These are phyloP conservation scores for Pythium graminicola DNA, from an alignment of 352 stramenopile species.

Conservation along the genomic window DNA sequence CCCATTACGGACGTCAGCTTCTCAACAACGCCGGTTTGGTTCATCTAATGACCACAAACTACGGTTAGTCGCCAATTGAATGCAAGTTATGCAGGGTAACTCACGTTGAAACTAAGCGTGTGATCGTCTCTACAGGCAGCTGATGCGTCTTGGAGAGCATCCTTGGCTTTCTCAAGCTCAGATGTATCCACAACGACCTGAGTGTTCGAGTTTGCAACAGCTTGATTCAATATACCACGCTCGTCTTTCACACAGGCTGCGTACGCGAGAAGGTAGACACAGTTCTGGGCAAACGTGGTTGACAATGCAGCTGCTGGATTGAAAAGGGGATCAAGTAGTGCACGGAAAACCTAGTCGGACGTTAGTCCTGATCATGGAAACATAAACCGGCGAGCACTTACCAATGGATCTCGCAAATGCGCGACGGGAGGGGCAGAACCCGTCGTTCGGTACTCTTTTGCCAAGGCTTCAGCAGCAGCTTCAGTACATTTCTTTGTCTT, in stretches of 20 bases:
- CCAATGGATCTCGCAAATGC: constrained; percentile 65
- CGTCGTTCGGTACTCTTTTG: constrained; percentile 52
- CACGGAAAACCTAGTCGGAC: constrained; percentile 55
- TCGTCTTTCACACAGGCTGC: constrained; percentile 70
- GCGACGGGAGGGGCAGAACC: constrained; percentile 51
- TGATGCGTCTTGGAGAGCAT: constrained; percentile 63
- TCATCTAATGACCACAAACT: constrained; percentile 47
- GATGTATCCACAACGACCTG: constrained; percentile 41
- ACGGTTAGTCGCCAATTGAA: not conserved
- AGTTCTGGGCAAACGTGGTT: constrained; percentile 53
- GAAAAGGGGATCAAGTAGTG: constrained; percentile 73
- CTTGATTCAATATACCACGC: constrained; percentile 60
- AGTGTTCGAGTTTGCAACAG: constrained; percentile 1
- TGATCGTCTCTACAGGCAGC: constrained; percentile 78
- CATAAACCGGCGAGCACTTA: constrained; percentile 21
- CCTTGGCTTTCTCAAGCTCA: constrained; percentile 58
- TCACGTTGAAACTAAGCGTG: constrained; percentile 82
- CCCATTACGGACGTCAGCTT: constrained; percentile 72
- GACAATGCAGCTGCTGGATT: constrained; percentile 64
- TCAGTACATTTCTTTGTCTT: constrained; percentile 73
- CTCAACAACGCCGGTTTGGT: constrained; percentile 76
- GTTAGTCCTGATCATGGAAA: not conserved
- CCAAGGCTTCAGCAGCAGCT: constrained; percentile 45
- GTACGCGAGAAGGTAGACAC: constrained; percentile 66
- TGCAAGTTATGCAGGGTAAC: no score